Percentiles rank a stretch among this genome's conserved stretches.
phyloP scores from a whole-genome alignment of 2,329 filamentous ascomycete genomes.

The Trichoderma aggressivum region DNA sequence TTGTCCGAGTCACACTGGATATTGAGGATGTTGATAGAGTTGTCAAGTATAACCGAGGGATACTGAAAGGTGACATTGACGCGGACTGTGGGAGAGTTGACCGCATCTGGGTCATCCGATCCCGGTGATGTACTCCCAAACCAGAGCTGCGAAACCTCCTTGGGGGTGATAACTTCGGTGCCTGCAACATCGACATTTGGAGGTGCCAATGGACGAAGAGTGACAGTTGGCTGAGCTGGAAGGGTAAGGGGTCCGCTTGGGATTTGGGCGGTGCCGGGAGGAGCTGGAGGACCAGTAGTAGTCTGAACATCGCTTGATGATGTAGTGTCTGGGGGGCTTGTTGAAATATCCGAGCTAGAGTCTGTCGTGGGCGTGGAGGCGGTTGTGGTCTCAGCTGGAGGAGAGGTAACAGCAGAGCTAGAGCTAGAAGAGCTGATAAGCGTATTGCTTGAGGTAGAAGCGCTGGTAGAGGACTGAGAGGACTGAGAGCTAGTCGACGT shows the following conservation, averaged over 20 bases:
- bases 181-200: not conserved
- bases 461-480: not conserved
- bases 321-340: not conserved
- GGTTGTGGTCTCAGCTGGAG: not conserved
- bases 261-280: not conserved
- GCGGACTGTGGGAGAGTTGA: not conserved
- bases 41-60: not conserved
- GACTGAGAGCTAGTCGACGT: not conserved
- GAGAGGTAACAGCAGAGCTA: not conserved
- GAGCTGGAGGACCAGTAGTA: not conserved
- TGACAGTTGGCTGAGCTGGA: not conserved
- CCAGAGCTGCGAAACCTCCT: not conserved
- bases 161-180: not conserved
- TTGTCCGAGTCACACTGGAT: not conserved
- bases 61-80: slow-evolving; percentile 6
- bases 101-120: not conserved
- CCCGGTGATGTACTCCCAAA: not conserved
- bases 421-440: not conserved
- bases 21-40: not conserved
- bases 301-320: not conserved
- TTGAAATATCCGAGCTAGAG: not conserved
- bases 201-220: not conserved
- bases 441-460: not conserved
- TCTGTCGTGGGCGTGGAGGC: not conserved
- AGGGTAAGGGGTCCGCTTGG: not conserved